Base-by-base conservation (phyloP, 805 yeast genomes). In the Ogataea pignaliae region DNA sequence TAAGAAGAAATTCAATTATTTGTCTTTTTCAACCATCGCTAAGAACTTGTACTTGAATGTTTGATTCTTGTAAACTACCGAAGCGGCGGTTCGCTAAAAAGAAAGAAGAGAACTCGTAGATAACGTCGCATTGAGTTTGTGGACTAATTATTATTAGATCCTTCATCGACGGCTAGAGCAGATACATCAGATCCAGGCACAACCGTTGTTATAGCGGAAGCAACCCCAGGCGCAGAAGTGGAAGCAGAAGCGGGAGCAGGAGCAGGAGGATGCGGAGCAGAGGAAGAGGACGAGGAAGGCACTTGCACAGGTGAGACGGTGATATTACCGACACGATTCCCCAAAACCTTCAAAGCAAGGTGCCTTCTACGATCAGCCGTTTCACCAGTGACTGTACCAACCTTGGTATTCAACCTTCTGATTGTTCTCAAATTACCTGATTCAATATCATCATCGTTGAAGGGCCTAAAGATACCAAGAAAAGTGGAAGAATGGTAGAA, bases 321-420 rank as follows among this genome's bases (percentile, higher is more conserved):
- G 21, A n/a, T 14, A 32, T 16, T 28, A 13, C 50, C 57, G 14
- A 54, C 58, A 33, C 59, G 54, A 50, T 84, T 88, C 55, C 84
- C 88, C 40, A 85, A 68, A 14, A 84, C 87, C 58, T 83, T 85
- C 45, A 85, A 64, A 1, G 91, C 91, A 35, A 84, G 79, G 58
- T 82, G 88, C 65, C 87, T 76, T 64, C 90, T 77, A 63, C 91
- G 75, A 55, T 85, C 90, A 16, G 87, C 88, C 3, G 76, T 83
- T 48, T 76, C 78, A 12, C 54, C 47, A 3, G 55, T 47, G 16
- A 48, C 50, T 1, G 55, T 41, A 13, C 45, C 50, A 45, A 44
- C 45, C 26, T 49, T 48, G 3, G 63, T 48, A 37, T 63, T 73
- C 48, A 70, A 70, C 69, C 90, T 72, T 69, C 80, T 75, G 49